Conservation (phyloP, 2,329 filamentous ascomycete genomes). For the Atkinsonella hypoxylon region DNA sequence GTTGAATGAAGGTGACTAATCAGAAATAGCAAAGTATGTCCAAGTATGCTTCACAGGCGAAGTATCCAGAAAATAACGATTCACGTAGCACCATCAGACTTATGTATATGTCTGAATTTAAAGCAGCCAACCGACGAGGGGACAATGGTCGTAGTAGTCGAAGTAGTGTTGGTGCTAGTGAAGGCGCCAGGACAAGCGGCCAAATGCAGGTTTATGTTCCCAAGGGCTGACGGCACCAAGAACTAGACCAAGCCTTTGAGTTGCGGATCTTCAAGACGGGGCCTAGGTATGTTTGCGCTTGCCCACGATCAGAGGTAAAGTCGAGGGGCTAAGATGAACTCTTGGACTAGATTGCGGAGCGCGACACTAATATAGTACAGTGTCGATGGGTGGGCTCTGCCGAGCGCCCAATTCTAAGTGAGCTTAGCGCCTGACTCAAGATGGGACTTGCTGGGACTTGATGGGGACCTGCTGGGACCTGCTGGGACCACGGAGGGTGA, state of each 20-base stretch:
- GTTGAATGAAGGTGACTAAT: not conserved
- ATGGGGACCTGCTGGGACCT: no score
- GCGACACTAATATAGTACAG: slow-evolving; percentile 29
- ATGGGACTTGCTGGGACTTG: slow-evolving; percentile 9
- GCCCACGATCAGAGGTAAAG: slow-evolving; percentile 13
- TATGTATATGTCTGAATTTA: not conserved
- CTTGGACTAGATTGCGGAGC: slow-evolving; percentile 26
- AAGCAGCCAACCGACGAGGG: slow-evolving; percentile 1
- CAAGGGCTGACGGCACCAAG: slow-evolving; percentile 7
- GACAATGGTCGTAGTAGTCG: not conserved
- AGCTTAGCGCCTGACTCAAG: slow-evolving; percentile 23
- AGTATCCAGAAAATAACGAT: not conserved
- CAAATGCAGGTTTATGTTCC: slow-evolving; percentile 6
- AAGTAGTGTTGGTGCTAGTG: slow-evolving; percentile 6
- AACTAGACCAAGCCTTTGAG: slow-evolving; percentile 9
- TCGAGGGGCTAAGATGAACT: slow-evolving; percentile 13
- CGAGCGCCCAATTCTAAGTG: slow-evolving; percentile 21
- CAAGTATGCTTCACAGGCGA: not conserved
- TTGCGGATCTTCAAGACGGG: slow-evolving; percentile 12
- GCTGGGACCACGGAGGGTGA: not conserved
- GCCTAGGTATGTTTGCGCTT: slow-evolving; percentile 13
- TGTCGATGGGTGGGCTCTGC: slow-evolving; percentile 20
- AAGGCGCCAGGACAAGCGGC: slow-evolving; percentile 4
- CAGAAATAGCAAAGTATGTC: not conserved
- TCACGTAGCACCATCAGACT: not conserved